Conservation (phyloP, 2,329 filamentous ascomycete species). For the Amphichorda felina region DNA sequence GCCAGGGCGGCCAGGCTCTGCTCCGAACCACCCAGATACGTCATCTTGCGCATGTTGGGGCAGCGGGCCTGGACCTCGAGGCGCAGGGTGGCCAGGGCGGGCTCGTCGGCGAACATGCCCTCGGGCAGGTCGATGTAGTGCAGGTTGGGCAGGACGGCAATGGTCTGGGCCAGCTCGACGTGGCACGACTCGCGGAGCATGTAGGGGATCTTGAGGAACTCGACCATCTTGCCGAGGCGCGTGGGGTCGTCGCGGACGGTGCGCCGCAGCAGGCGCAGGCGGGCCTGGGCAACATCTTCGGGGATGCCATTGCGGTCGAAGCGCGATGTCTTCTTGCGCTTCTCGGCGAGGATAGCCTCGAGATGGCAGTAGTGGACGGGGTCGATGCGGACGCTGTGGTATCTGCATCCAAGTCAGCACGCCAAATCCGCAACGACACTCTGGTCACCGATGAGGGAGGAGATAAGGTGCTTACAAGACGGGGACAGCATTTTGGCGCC, state of each 20-base stretch:
- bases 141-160: slow-evolving; percentile 75
- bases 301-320: slow-evolving; percentile 69
- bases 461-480: slow-evolving; percentile 43
- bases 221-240: slow-evolving; percentile 55
- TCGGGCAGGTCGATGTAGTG: slow-evolving; percentile 86
- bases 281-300: slow-evolving; percentile 65
- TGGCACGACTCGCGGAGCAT: slow-evolving; percentile 88
- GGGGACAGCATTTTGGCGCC: slow-evolving; percentile 43
- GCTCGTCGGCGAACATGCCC: slow-evolving; percentile 74
- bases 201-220: slow-evolving; percentile 81
- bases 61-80: slow-evolving; percentile 79
- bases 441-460: background rate
- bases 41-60: slow-evolving; percentile 79
- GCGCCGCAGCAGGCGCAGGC: slow-evolving; percentile 68
- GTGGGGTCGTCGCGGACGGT: slow-evolving; percentile 69
- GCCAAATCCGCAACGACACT: background rate
- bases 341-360: slow-evolving; percentile 70
- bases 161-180: slow-evolving; percentile 70
- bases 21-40: slow-evolving; percentile 69
- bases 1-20: slow-evolving; percentile 61
- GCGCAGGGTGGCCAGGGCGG: slow-evolving; percentile 60
- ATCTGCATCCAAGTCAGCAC: slow-evolving; percentile 36
- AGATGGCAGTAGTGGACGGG: slow-evolving; percentile 88
- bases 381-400: slow-evolving; percentile 84
- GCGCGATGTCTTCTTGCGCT: slow-evolving; percentile 61